These are phyloP conservation scores for Lipomyces sp. DNA, from an alignment of 805 yeast species.

Conservation along the genomic window DNA sequence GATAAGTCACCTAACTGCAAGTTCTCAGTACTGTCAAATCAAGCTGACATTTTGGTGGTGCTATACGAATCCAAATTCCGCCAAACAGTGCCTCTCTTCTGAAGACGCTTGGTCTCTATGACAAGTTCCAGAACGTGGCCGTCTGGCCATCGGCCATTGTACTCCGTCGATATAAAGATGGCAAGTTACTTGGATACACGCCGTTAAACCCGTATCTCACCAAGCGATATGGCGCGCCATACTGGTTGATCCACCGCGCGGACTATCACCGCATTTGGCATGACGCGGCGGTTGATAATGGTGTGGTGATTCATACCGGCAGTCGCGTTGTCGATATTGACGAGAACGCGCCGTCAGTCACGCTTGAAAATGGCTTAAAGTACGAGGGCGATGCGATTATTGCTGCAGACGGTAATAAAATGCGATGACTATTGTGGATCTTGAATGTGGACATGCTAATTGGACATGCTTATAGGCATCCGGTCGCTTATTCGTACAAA, in stretches of 20 bases:
- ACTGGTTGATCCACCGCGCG: conserved; percentile 7
- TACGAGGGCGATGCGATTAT: conserved; percentile 14
- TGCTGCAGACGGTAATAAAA: conserved; percentile 19
- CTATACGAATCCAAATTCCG: conserved; percentile 37
- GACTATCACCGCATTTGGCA: conserved; percentile 5
- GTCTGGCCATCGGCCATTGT: background rate
- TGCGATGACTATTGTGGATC: background rate
- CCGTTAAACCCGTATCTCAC: conserved; percentile 3
- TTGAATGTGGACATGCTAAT: background rate
- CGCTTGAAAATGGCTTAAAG: background rate
- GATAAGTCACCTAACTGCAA: no score
- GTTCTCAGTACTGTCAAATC: no score
- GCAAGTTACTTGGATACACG: background rate
- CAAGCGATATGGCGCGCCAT: conserved; percentile 7
- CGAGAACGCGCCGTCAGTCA: background rate
- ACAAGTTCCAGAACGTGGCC: conserved; percentile 7
- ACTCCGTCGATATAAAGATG: background rate
- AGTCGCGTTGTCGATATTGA: background rate
- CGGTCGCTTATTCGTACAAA: background rate
- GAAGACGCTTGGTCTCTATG: conserved; percentile 28
- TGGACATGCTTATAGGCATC: background rate
- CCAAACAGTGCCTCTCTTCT: conserved; percentile 35
- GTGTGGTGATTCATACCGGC: conserved; percentile 5
- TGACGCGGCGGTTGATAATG: conserved; percentile 1
- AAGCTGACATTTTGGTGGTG: no score